Base-by-base conservation (phyloP, 2,329 filamentous ascomycete genomes). In the Scolecobasidium constrictum region DNA sequence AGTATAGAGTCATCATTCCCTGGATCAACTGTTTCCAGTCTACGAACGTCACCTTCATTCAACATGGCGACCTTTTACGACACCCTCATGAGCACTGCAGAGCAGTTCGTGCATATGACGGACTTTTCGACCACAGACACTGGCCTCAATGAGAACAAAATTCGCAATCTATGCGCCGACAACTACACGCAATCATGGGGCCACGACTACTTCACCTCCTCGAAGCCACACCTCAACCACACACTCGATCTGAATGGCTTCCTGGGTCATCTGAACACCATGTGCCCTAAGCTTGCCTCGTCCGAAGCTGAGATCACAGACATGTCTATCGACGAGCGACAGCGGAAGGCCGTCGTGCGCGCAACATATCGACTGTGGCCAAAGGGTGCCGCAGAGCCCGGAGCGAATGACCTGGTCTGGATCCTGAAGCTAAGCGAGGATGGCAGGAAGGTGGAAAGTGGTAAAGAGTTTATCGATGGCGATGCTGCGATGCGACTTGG, bases 341-440 rank as follows among this genome's bases (percentile, higher is more conserved):
- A 45, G 42, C 43, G 36, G 35, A 52, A 45, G 19, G 57, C 50
- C 2, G 38, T 55, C 16, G 46, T 55, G 17, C 42, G 54, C 13
- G 50, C 44, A 5, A 48, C 51, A 5, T 59, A 56, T 43, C 47
- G 38, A 12, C 60, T 61, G 55, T 37, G 22, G 19, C 49, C 48
- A 1, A 48, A 48, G 21, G 52, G 48, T 9, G 48, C 44, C 17
- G 45, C 41, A 11, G 46, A 50, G 19, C 16, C 20, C 16, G 53
- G 54, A 21, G 33, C 55, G 37, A 59, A 60, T 45, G 59, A 62
- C 42, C 42, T 62, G 13, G 6, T 61, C 12, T 60, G 58, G 52
- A 49, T 53, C 45, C 40, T 61, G 43, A 51, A 47, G n/a, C 48
- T 62, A 46, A 35, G 38, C 31, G 42, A 44, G 13, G 42, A 37